Evolutionary conservation across 805 yeast genomes (phyloP), one percentile per base, ranked within the genome.

Genomic region (Cyberlindnera subsufficiens): DNA sequence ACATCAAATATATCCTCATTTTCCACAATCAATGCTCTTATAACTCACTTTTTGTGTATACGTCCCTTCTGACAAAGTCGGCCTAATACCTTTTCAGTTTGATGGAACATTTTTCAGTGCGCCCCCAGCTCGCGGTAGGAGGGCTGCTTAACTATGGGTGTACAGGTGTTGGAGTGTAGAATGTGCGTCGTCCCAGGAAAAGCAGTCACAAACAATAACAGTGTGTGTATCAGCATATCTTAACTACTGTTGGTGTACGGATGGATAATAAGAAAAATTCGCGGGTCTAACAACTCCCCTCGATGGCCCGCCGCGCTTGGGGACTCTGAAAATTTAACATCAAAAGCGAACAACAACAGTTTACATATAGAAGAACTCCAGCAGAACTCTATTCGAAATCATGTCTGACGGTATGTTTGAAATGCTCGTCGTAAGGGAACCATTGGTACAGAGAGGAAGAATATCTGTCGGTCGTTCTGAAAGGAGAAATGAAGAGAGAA

Each of bases 381-480:
- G 31, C 20, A 30, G 38, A 39, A 44, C 39, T 38, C 39, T 30
- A 43, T 27, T 43, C 40, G 35, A 55, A 57, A 51, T 35, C 40
- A 57, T 57, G 61, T 57, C 61, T 55, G 61, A 57, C 50, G 61
- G 61, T 57, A 57, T 49, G 61, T 56, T 42, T 3, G 16, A 38
- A 9, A 19, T 6, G 10, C 27, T 22, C 10, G 27, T 22, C 27
- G 2, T 22, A 6, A 22, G 27, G 27, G 5, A 4, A 22, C 2
- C 11, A 22, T 22, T 22, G 9, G 11, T 22, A 11, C 27, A 38
- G 16, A n/a, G 32, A 32, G 19, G 22, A 30, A 17, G 34, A 30
- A 30, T 30, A 30, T 30, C 8, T n/a, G 11, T n/a, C 8, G 17
- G 17, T 30, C 8, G 14, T 11, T 14, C 5, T n/a, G 7, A 8